Percentiles rank a stretch among this genome's conserved stretches.
phyloP scores from a whole-genome alignment of 78 protist species.

The Isochrysis galbana region DNA sequence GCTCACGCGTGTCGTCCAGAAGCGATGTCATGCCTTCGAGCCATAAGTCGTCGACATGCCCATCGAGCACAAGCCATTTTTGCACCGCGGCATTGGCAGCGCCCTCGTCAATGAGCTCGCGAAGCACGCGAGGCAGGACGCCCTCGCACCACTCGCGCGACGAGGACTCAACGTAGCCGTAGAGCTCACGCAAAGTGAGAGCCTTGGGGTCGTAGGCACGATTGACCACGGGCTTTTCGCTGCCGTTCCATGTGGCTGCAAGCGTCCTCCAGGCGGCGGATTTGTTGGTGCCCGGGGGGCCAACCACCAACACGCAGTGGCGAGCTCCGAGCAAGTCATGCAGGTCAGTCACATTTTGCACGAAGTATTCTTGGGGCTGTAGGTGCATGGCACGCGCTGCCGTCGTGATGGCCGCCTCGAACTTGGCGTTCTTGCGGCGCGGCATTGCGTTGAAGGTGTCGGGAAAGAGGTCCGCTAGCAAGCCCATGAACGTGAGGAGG shows the following conservation, averaged over 20 bases:
- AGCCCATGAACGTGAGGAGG: constrained; percentile 66
- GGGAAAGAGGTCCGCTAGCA: constrained; percentile 77
- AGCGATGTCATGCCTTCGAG: constrained; percentile 81
- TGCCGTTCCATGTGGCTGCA: constrained; percentile 21
- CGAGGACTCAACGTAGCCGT: constrained; percentile 66
- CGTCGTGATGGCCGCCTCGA: constrained; percentile 37
- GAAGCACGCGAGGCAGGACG: constrained; percentile 65
- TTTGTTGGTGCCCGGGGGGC: constrained; percentile 79
- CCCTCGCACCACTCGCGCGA: constrained; percentile 84
- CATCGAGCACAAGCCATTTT: constrained; percentile 82
- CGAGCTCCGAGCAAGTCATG: constrained; percentile 72
- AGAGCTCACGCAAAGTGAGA: constrained; percentile 74
- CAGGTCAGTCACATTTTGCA: constrained; percentile 74
- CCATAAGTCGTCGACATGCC: constrained; percentile 80
- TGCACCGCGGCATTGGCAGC: no score
- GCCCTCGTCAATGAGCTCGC: no score
- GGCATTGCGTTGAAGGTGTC: not conserved
- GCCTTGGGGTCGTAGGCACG: constrained; percentile 80
- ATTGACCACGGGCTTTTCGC: not conserved
- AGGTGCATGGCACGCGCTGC: not conserved
- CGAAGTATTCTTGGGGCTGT: constrained; percentile 66
- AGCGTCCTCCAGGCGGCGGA: constrained; percentile 59
- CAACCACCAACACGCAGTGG: constrained; percentile 77
- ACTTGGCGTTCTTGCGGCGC: constrained; percentile 33
- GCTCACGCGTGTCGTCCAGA: constrained; percentile 79